Evolutionary conservation across 129 eudicot species (phyloP), one percentile per base, ranked within the genome.

Genomic region (Chrysanthemum seticuspe): DNA sequence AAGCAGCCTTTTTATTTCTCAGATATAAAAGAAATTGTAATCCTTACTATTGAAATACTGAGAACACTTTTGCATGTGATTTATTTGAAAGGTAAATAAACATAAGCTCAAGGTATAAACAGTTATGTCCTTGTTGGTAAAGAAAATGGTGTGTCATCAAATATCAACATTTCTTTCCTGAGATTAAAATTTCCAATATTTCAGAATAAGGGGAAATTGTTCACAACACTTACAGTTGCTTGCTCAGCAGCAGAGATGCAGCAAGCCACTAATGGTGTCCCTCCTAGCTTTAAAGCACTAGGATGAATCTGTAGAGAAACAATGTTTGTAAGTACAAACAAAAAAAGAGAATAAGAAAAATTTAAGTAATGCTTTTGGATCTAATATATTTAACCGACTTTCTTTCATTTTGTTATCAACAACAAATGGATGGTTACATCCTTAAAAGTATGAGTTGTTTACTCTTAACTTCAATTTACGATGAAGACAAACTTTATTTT

Each of bases 161-260:
- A 7, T 36, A 36, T 36, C 44, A 36, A 36, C 44, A 6, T 36
- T 31, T 36, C 44, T 36, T 36, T 36, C 4, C 44, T 6, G 44
- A 36, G 44, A 36, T 36, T 36, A 36, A 36, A 36, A 36, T 34
- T 11, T 8, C 44, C 65, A 60, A 34, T 60, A 50, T 1, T 12
- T 13, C 53, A 53, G 54, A 10, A 7, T 9, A 44, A 65, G 55
- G 53, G 67, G 34, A 74, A 19, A 48, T 74, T 61, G 15, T 74
- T 73, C 27, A 14, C 67, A 31, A 53, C 45, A 81, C 99, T 90
- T 81, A 95, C 99, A 73, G 82, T 86, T 63, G 99, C 96, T 77
- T 90, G 88, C 73, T 95, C 84, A 54, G 95, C 97, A 59, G 99
- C 97, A 57, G 91, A 72, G 68, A 95, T 83, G 74, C 99, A 95